A percentile compares a stretch with the other conserved stretches of the same genome.
Evolutionary conservation across 257 asterid genomes (phyloP).

Genomic region (Salvia hispanica): DNA sequence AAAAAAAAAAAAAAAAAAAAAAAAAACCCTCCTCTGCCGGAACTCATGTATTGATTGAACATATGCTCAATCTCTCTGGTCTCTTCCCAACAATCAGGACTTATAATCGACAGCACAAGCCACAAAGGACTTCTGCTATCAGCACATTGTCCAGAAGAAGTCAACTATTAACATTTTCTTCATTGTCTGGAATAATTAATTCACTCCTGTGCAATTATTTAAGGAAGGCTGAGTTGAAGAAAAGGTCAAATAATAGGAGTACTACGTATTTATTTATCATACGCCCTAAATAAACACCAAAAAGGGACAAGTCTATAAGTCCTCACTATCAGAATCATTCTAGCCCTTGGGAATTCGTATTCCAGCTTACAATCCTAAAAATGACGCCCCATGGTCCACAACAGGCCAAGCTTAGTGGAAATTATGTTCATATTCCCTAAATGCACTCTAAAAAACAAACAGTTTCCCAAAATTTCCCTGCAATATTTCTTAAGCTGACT

Average conservation of each 20-base stretch:
- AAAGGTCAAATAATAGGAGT: background rate
- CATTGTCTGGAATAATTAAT: background rate
- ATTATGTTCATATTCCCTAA: background rate
- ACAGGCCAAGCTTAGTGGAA: conserved; percentile 2
- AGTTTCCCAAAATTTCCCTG: background rate
- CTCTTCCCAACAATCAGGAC: background rate
- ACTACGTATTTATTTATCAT: background rate
- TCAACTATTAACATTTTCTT: background rate
- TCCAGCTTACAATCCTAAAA: conserved; percentile 10
- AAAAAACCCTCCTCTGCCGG: too few relatives aligned
- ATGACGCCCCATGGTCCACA: background rate
- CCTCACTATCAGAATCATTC: background rate
- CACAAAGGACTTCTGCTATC: background rate
- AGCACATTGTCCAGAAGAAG: conserved; percentile 2
- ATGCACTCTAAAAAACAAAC: background rate
- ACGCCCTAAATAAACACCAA: background rate
- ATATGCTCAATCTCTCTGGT: background rate
- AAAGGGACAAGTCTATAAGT: background rate
- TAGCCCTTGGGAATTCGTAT: background rate
- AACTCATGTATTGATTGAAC: background rate
- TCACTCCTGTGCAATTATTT: background rate
- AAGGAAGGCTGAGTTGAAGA: background rate
- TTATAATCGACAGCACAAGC: background rate
- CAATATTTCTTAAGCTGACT: background rate
- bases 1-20: too few relatives aligned